Evolutionary conservation across 495 filamentous ascomycete species (phyloP), one percentile per base, ranked within the genome.

Genomic region (Bathelium albidoporum): DNA sequence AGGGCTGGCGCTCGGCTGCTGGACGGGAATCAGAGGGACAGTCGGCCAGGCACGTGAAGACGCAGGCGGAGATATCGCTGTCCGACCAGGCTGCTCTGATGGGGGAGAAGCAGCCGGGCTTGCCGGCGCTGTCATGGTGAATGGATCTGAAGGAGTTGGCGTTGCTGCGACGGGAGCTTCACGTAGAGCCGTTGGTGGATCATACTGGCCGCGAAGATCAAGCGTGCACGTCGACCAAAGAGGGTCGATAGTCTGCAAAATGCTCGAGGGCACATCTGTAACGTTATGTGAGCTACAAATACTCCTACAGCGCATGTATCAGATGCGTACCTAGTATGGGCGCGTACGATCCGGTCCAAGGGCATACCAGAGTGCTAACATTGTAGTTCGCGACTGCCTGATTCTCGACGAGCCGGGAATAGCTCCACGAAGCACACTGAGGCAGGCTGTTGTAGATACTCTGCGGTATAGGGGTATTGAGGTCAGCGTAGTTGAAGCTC

Each of bases 241-340:
- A 26, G 49, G 49, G 2, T 55, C 49, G 16, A 55, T 29, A 9
- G 22, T 24, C 2, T 55, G 49, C 7, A 55, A 24, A 29, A 55
- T 29, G 29, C 22, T 55, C 16, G 24, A 55, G 4, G 49, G 49
- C 1, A 55, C 49, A 55, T 55, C 49, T 55, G 24, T 10, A 28
- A 28, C 24, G 9, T 16, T 2, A 28, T 28, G 16, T 55, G 4
- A 55, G 49, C 49, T 16, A 28, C n/a, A n/a, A n/a, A n/a, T n/a
- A n/a, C n/a, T n/a, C 29, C 22, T 2, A 9, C 24, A 55, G 49
- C 49, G 7, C 20, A 28, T 2, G 22, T 9, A 12, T 26, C 20
- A 1, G 2, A 28, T 10, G 20, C 20, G 26, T 29, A 55, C 49
- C 49, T 55, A 55, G 29, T 63, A 75, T 69, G 41, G 60, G 63